Percentiles rank a stretch among this genome's conserved stretches.
Conservation (phyloP, 1,139 yeast species). For the Hyphopichia pseudoburtonii region DNA sequence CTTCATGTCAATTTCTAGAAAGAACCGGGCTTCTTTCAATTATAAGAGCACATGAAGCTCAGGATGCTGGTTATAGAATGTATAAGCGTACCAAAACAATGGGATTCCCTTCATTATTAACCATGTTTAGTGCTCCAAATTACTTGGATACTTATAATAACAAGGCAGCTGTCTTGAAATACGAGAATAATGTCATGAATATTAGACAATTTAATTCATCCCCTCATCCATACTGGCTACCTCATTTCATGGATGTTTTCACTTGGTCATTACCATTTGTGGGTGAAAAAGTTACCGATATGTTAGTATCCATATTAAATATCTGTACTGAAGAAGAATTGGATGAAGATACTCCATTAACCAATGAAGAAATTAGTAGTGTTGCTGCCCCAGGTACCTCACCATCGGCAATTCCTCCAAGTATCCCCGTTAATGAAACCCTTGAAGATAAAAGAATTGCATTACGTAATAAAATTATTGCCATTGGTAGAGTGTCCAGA, state of each 20-base stretch:
- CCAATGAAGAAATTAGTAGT: constrained; percentile 12
- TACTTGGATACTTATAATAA: constrained; percentile 91
- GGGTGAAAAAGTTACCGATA: constrained; percentile 94
- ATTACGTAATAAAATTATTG: constrained; percentile 83
- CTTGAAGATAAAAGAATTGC: constrained; percentile 56
- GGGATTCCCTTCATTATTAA: constrained; percentile 90
- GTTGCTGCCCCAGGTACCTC: constrained; percentile 6
- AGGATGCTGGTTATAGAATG: constrained; percentile 96
- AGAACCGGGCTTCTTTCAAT: constrained; percentile 77
- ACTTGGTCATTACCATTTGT: constrained; percentile 98
- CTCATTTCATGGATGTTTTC: constrained; percentile 96
- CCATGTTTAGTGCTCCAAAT: constrained; percentile 95
- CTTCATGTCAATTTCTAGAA: constrained; percentile 79
- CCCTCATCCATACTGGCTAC: constrained; percentile 97
- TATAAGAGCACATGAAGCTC: constrained; percentile 97
- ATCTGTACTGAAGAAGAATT: constrained; percentile 95
- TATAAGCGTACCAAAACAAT: constrained; percentile 81
- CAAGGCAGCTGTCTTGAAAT: constrained; percentile 92
- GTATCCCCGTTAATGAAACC: constrained; percentile 7
- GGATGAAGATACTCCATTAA: constrained; percentile 63
- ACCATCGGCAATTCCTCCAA: constrained; percentile 5
- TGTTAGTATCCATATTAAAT: constrained; percentile 85
- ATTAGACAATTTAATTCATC: constrained; percentile 90
- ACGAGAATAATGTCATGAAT: constrained; percentile 90
- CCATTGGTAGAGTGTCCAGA: constrained; percentile 91